A percentile compares a stretch with the other conserved stretches of the same genome.
Evolutionary conservation across 352 stramenopile genomes (phyloP).

Genomic region (Poterioochromonas sp.): DNA sequence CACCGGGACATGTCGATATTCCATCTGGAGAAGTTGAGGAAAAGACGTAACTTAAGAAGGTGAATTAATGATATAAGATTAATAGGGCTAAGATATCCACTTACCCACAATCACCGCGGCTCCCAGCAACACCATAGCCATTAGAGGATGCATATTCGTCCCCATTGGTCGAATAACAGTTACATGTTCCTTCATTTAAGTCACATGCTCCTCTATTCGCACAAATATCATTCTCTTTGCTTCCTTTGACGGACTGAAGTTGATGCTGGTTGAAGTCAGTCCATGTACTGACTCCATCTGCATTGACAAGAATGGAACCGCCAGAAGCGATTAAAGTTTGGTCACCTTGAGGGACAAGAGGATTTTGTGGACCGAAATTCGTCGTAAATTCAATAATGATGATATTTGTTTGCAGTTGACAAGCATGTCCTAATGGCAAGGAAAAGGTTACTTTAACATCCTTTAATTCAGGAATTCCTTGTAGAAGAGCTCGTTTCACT

Average conservation of each 20-base stretch:
- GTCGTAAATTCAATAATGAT: constrained; percentile 49
- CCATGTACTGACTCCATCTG: constrained; percentile 35
- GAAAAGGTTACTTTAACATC: constrained; percentile 55
- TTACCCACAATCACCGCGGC: constrained; percentile 60
- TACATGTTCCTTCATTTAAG: constrained; percentile 59
- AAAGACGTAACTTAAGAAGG: constrained; percentile 76
- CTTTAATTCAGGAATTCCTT: constrained; percentile 52
- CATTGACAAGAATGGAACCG: constrained; percentile 38
- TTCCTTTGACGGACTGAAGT: constrained; percentile 53
- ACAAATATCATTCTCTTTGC: constrained; percentile 74
- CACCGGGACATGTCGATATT: constrained; percentile 49
- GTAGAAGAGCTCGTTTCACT: constrained; percentile 54
- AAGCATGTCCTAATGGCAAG: constrained; percentile 53
- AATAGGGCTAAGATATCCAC: constrained; percentile 47
- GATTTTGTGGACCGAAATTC: constrained; percentile 47
- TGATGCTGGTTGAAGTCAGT: not conserved
- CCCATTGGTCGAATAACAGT: constrained; percentile 73
- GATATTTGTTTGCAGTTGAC: constrained; percentile 38
- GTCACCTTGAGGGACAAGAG: constrained; percentile 52
- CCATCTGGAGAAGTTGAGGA: constrained; percentile 50
- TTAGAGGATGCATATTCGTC: constrained; percentile 55
- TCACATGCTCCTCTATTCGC: constrained; percentile 75
- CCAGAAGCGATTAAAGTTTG: constrained; percentile 58
- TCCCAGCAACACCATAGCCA: constrained; percentile 55
- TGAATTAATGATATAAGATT: too few species aligned